Base-by-base conservation (phyloP, 176 grass and related monocot genomes). In the Oryza glaberrima region DNA sequence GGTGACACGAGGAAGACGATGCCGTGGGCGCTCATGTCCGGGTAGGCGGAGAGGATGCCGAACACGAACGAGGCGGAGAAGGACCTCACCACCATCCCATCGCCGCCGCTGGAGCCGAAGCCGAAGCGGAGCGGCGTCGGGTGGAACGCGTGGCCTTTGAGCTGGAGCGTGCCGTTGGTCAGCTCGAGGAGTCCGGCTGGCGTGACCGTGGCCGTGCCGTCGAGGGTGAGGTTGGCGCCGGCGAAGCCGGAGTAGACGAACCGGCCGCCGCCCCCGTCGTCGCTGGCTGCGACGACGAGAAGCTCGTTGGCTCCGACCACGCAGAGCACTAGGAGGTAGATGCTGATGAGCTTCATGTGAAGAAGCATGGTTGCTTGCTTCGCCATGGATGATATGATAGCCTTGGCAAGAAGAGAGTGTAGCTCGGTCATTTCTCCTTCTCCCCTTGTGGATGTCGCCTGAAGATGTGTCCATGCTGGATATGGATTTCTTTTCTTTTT, bases 1-100 rank as follows among this genome's bases (percentile, higher is more conserved):
- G 87, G 90, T 1, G 92, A 60, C 11, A 92, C 65, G 13, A 90
- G 38, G n/a, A 92, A 80, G 74, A 48, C 61, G 23, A 94, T 82
- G 19, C 92, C 92, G 30, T 83, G 73, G 67, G 52, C 58, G 22
- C 77, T 65, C 13, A 71, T 14, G 8, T 41, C 63, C 17, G 11
- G 23, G 63, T 84, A 79, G 19, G 63, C 46, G 23, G 77, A 69
- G 35, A 89, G 25, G 70, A 85, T 76, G 25, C 70, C 82, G 17
- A 89, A 85, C 19, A 76, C 77, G 61, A 81, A 84, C 23, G 87
- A 69, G 13, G 49, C 51, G 9, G 87, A 89, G 77, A 84, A 89
- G 25, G 87, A 89, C 3, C 20, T 38, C 69, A 77, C 74, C 69
- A 77, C 74, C 14, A 32, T 41, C 30, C 40, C 40, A 41, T 41